phyloP scores from a whole-genome alignment of 2,329 filamentous ascomycete genomes.

The Aspergillus brunneoviolaceus region DNA sequence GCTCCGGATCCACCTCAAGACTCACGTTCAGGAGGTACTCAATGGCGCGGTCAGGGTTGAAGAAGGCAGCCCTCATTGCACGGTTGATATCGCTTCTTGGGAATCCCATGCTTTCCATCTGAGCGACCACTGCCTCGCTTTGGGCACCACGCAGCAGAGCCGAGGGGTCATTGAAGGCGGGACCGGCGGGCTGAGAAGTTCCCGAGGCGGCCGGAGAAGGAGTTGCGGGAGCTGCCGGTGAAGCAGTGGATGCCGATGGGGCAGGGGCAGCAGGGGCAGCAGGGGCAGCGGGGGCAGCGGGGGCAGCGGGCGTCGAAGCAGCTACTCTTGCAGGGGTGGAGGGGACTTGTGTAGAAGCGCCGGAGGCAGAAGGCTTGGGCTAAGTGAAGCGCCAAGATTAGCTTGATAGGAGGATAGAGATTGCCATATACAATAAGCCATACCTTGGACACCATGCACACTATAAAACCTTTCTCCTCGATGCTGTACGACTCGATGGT shows the following conservation, averaged over 20 bases:
- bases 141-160: slow-evolving; percentile 84
- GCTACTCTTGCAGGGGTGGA: slow-evolving; percentile 41
- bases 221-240: slow-evolving; percentile 48
- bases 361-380: slow-evolving; percentile 64
- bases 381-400: slow-evolving; percentile 38
- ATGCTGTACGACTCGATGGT: slow-evolving; percentile 97
- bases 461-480: slow-evolving; percentile 98
- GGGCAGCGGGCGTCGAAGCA: slow-evolving; percentile 47
- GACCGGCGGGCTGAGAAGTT: slow-evolving; percentile 39
- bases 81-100: slow-evolving; percentile 82
- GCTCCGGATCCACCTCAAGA: slow-evolving; percentile 15
- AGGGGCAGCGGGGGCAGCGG: slow-evolving; percentile 52
- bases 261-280: slow-evolving; percentile 54
- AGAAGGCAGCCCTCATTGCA: slow-evolving; percentile 94
- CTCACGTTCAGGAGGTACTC: slow-evolving; percentile 88
- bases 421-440: background rate
- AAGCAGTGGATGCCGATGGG: slow-evolving; percentile 46
- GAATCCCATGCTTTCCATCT: slow-evolving; percentile 98
- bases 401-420: slow-evolving; percentile 2
- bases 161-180: slow-evolving; percentile 67
- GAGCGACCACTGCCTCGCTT: slow-evolving; percentile 76
- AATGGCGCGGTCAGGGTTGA: slow-evolving; percentile 94
- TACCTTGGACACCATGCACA: slow-evolving; percentile 98
- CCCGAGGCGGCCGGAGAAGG: slow-evolving; percentile 49
- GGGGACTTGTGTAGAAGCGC: slow-evolving; percentile 36